Conservation (phyloP, 768 basidiomycete genomes). For the Lactifluus hygrophoroides region DNA sequence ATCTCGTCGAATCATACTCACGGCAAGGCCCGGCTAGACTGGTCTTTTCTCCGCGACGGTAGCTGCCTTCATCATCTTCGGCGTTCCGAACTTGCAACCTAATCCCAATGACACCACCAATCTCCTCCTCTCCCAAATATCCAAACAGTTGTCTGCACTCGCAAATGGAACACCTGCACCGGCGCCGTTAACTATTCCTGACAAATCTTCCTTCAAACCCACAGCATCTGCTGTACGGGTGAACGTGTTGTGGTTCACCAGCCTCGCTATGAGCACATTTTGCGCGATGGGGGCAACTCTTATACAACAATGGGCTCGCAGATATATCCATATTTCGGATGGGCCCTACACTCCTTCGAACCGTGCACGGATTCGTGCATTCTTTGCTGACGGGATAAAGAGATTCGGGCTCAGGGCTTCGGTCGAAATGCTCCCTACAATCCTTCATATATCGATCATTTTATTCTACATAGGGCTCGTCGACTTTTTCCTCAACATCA, state of each 20-base stretch:
- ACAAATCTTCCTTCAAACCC: neutral
- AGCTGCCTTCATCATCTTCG: neutral
- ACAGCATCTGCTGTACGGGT: neutral
- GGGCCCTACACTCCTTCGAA: neutral
- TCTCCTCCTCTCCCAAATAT: neutral
- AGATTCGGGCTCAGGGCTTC: conserved; percentile 33
- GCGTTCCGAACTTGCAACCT: neutral
- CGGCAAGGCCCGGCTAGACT: too few relatives aligned
- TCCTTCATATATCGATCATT: neutral
- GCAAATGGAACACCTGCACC: too few relatives aligned
- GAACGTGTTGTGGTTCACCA: too few relatives aligned
- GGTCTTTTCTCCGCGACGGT: too few relatives aligned
- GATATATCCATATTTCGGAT: neutral
- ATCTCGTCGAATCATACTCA: too few relatives aligned
- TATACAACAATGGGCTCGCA: too few relatives aligned
- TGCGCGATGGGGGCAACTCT: neutral
- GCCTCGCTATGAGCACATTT: neutral
- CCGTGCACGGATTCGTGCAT: neutral
- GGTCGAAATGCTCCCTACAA: conserved; percentile 30
- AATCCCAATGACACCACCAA: neutral
- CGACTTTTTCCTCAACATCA: too few relatives aligned
- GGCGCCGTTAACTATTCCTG: neutral
- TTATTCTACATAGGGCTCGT: too few relatives aligned
- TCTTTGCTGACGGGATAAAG: conserved; percentile 32
- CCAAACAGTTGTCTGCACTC: neutral